Evolutionary conservation across 2,329 filamentous ascomycete genomes (phyloP).

Genomic region (Shiraia bambusicola): DNA sequence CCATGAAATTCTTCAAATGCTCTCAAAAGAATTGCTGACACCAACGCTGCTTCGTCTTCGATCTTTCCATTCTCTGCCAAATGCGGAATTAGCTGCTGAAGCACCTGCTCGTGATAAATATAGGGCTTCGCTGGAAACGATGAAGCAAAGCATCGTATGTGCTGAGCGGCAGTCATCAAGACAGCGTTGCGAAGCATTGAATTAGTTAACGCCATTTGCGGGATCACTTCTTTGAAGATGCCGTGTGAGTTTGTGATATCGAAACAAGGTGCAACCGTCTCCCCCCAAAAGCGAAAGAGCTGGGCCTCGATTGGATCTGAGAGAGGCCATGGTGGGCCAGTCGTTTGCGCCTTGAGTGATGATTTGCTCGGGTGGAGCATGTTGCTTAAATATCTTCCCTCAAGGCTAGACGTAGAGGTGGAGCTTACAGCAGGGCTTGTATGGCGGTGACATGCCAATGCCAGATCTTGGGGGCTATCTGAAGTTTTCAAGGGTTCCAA

Average conservation of each 20-base stretch:
- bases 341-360: neutral
- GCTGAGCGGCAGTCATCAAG: slow-evolving; percentile 44
- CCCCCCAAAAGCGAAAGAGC: slow-evolving; percentile 19
- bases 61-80: slow-evolving; percentile 17
- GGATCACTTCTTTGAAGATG: slow-evolving; percentile 12
- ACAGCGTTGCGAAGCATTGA: slow-evolving; percentile 45
- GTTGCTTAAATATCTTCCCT: slow-evolving; percentile 4
- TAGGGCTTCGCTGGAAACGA: slow-evolving; percentile 15
- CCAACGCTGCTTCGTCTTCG: slow-evolving; percentile 19
- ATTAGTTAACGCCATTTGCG: slow-evolving; percentile 32
- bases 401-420: slow-evolving; percentile 5
- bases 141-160: slow-evolving; percentile 32
- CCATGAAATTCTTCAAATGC: slow-evolving; percentile 21
- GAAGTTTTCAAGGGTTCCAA: neutral
- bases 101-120: slow-evolving; percentile 18
- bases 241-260: slow-evolving; percentile 17
- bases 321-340: slow-evolving; percentile 8
- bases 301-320: slow-evolving; percentile 14
- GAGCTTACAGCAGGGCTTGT: slow-evolving; percentile 12
- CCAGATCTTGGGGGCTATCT: slow-evolving; percentile 4
- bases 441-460: slow-evolving; percentile 2
- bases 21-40: slow-evolving; percentile 20
- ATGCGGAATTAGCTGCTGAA: slow-evolving; percentile 18
- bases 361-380: slow-evolving; percentile 1
- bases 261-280: slow-evolving; percentile 11